Evolutionary conservation across 495 filamentous ascomycete species (phyloP), one percentile per base, ranked within the genome.

Genomic region (Neurospora sp.): DNA sequence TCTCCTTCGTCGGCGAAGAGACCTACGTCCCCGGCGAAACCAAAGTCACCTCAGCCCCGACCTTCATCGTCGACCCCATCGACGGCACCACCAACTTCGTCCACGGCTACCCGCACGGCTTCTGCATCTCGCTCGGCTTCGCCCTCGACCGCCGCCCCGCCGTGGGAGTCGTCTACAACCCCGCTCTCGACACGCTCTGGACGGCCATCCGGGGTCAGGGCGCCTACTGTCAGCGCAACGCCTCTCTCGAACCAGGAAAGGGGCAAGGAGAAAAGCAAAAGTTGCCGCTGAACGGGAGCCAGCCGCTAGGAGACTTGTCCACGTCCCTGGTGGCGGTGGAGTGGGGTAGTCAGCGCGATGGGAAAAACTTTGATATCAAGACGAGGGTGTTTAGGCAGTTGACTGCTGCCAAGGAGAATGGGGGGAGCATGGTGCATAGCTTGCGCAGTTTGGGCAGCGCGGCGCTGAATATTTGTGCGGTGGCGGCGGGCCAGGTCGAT

Each of bases 41-140:
- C 20, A 83, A 78, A 37, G 83, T 97, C 71, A 93, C 91, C 4
- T 77, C 85, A 44, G 85, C 83, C 2, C 94, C 94, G 1, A 97
- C 94, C 65, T 97, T 97, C 82, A 87, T 97, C 81, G 88, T 92
- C 73, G 94, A 97, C 83, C 94, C 94, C 48, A 94, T 96, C 77
- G 94, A 97, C 83, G 94, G 94, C 72, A 96, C 93, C 14, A 89
- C 89, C 68, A 97, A 97, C 83, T 97, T 97, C 77, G 88, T 97
- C 7, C 94, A 97, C 82, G 85, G 85, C 70, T 91, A 93, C 82
- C 92, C 93, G 16, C 86, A 90, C 76, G 91, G 93, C 73, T 65
- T 65, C 14, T 93, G 90, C 83, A 90, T 97, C 77, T 94, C 92
- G 11, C 89, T 96, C 14, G 94, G 92, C 40, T 89, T 97, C 76